These are phyloP conservation scores for Cadophora malorum DNA, from an alignment of 2,329 filamentous ascomycete genomes.

Conservation along the genomic window DNA sequence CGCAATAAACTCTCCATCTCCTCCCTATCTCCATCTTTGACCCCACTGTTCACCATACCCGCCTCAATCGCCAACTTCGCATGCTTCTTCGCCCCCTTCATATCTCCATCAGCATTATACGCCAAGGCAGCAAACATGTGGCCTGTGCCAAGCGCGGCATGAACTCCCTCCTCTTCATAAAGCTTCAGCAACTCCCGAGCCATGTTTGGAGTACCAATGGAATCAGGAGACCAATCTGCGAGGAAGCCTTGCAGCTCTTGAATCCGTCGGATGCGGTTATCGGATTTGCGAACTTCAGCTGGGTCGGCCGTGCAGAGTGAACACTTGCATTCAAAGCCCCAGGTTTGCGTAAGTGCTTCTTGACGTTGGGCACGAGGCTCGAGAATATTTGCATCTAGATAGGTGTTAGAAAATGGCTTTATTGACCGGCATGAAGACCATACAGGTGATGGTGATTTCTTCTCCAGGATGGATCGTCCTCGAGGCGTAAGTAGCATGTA, in stretches of 20 bases:
- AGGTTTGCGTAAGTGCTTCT: constrained; percentile 43
- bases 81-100: constrained; percentile 44
- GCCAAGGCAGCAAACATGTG: constrained; percentile 51
- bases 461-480: constrained; percentile 49
- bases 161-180: constrained; percentile 47
- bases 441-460: constrained; percentile 51
- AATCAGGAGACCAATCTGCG: constrained; percentile 45
- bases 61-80: constrained; percentile 44
- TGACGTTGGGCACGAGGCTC: constrained; percentile 45
- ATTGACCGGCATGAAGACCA: background rate
- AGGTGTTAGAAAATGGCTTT: constrained; percentile 17
- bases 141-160: constrained; percentile 45
- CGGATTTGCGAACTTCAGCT: constrained; percentile 44
- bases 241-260: constrained; percentile 44
- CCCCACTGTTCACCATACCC: constrained; percentile 44
- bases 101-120: constrained; percentile 48
- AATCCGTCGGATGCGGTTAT: constrained; percentile 46
- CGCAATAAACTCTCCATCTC: constrained; percentile 47
- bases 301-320: constrained; percentile 44
- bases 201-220: constrained; percentile 44
- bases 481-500: constrained; percentile 48
- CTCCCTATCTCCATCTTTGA: constrained; percentile 41
- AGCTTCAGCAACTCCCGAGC: constrained; percentile 49
- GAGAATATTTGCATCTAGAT: constrained; percentile 42
- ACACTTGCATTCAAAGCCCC: constrained; percentile 51